These are phyloP conservation scores for Martiniozyma abietophila DNA, from an alignment of 805 yeast species.

Conservation along the genomic window DNA sequence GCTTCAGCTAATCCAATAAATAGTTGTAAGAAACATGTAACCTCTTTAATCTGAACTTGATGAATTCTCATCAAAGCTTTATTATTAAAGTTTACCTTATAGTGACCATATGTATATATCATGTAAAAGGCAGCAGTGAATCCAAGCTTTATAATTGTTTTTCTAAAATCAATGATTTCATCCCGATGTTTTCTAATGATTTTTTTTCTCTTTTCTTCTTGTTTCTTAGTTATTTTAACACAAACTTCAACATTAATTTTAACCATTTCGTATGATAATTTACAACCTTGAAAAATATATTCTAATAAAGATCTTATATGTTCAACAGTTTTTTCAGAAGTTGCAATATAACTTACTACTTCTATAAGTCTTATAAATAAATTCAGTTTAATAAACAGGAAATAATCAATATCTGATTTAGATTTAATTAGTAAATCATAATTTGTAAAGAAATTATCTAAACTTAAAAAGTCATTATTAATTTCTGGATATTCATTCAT, in stretches of 20 bases:
- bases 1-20: constrained; percentile 2
- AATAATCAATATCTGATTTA: no score
- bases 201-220: background rate
- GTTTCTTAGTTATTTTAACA: background rate
- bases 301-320: no score
- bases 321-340: no score
- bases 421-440: no score
- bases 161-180: constrained; percentile 1
- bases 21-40: constrained; percentile 1
- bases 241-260: background rate
- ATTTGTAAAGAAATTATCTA: no score
- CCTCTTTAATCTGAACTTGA: background rate
- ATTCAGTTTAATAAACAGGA: no score
- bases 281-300: background rate
- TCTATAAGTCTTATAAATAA: no score
- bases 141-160: constrained; percentile 1
- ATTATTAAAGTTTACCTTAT: background rate
- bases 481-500: background rate
- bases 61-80: no score
- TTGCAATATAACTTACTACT: no score
- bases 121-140: constrained; percentile 1
- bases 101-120: background rate
- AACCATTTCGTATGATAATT: constrained; percentile 2
- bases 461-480: no score
- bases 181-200: constrained; percentile 1